phyloP scores from a whole-genome alignment of 371 early-diverging fungal genomes.

The Thermomucor indicae-seudaticae region DNA sequence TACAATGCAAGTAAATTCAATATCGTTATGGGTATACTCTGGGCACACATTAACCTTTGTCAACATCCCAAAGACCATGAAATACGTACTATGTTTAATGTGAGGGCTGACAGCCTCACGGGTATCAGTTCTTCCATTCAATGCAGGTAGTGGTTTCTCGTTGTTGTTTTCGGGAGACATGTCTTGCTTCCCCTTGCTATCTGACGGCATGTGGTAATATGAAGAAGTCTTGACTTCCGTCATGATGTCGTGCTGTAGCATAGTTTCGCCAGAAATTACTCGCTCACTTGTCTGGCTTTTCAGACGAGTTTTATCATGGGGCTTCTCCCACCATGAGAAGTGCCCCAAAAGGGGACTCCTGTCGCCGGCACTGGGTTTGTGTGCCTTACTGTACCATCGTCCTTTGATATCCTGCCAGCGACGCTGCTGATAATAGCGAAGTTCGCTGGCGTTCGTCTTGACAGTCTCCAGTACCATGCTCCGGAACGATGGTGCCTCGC shows the following conservation, averaged over 20 bases:
- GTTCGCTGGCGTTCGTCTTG: slow-evolving; percentile 25
- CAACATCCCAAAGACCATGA: not conserved
- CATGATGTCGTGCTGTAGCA: slow-evolving; percentile 1
- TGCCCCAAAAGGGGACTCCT: no score
- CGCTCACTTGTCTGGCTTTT: no score
- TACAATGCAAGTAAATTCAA: slow-evolving; percentile 74
- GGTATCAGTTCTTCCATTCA: not conserved
- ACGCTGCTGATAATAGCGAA: slow-evolving; percentile 13
- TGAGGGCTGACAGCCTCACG: slow-evolving; percentile 22
- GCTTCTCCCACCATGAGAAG: no score
- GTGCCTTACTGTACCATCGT: no score
- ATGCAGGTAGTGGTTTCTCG: no score
- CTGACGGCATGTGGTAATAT: slow-evolving; percentile 3
- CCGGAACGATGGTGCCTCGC: slow-evolving; percentile 36
- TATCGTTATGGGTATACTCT: slow-evolving; percentile 71
- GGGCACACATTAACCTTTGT: not conserved
- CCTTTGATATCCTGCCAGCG: slow-evolving; percentile 6
- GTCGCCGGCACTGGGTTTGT: no score
- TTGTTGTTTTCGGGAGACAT: slow-evolving; percentile 1
- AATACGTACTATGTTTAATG: slow-evolving; percentile 36
- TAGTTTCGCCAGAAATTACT: no score
- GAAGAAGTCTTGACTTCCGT: slow-evolving; percentile 27
- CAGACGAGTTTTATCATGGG: no score
- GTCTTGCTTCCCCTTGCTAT: not conserved
- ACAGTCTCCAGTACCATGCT: slow-evolving; percentile 33